Base-by-base conservation (phyloP, 2,329 filamentous ascomycete species). In the Fusarium bactridioides region DNA sequence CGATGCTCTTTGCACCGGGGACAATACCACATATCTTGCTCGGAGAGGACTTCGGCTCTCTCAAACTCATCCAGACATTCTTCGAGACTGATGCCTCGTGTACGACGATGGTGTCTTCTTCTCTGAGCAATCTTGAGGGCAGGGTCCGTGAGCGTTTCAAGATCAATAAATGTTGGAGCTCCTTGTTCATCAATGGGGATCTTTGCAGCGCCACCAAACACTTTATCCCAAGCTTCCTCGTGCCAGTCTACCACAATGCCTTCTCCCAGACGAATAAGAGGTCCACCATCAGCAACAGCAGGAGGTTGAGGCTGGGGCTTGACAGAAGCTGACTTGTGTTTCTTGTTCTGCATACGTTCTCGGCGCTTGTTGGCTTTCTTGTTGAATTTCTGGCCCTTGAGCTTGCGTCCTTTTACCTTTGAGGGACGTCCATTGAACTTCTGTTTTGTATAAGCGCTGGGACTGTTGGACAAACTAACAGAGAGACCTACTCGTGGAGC, bases 21-120 rank as follows among this genome's bases (percentile, higher is more conserved):
- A 79, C 96, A 99, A 80, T 97, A 98, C 96, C 96, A 99, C 67
- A 94, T 95, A 80, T 99, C 97, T 78, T 97, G 93, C 80, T 98
- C 94, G 0, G 95, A 98, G 9, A 99, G 85, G 19, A 97, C 91
- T 82, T 99, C 96, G 67, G 95, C 93, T 79, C 95, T 95, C 78
- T 96, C 94, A 75, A 97, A 98, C 81, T 98, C 96, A 66, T 95
- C 92, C 61, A 99, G 88, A 79, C 96, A 99, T 76, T 98, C 94
- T 27, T 96, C 92, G 9, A 99, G 86, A 2, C 91, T 91, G 73
- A 98, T 91, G 33, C 96, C 96, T 60, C 90, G 77, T 25, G 80
- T 82, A 16, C 80, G 79, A 19, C 83, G 82, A 33, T 79, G 87
- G 81, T 92, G 88, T 12, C 94, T 92, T 65, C 84, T 85, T 54